These are phyloP conservation scores for Eutrema japonicum DNA, from an alignment of 345 rosid species.

Conservation along the genomic window DNA sequence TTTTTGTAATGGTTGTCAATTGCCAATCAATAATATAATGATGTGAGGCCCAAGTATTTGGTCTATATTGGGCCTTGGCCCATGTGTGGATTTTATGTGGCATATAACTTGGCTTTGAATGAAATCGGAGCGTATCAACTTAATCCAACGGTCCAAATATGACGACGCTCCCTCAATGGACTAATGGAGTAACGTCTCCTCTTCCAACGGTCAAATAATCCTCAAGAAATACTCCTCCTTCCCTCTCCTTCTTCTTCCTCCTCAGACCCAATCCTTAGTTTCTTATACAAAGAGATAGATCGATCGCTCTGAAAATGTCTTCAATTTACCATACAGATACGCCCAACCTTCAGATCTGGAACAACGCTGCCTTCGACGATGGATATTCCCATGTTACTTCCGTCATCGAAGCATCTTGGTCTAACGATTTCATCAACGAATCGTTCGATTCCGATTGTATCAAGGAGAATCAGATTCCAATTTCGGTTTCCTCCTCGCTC, in stretches of 20 bases:
- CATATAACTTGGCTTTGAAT: slow-evolving; percentile 40
- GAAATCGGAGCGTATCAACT: slow-evolving; percentile 68
- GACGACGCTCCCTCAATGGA: slow-evolving; percentile 29
- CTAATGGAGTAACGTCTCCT: slow-evolving; percentile 58
- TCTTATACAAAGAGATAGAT: neutral
- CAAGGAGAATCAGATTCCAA: slow-evolving; percentile 36
- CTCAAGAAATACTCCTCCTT: slow-evolving; percentile 42
- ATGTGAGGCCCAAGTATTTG: neutral
- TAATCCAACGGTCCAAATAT: slow-evolving; percentile 40
- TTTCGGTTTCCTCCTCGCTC: slow-evolving; percentile 21
- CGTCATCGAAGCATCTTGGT: slow-evolving; percentile 56
- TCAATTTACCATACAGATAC: slow-evolving; percentile 54
- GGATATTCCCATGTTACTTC: slow-evolving; percentile 57
- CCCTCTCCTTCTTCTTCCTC: slow-evolving; percentile 25
- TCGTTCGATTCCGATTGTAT: slow-evolving; percentile 60
- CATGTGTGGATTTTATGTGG: neutral
- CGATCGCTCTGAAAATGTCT: slow-evolving; percentile 52
- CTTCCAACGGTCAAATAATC: slow-evolving; percentile 71
- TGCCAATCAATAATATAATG: neutral
- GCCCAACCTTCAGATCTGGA: slow-evolving; percentile 75
- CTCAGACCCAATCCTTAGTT: neutral
- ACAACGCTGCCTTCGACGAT: slow-evolving; percentile 88
- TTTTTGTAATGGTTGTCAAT: neutral
- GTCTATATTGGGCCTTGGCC: neutral
- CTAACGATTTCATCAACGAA: slow-evolving; percentile 42